A percentile compares a stretch with the other conserved stretches of the same genome.
These are phyloP conservation scores for Beauveria sp. DNA, from an alignment of 2,329 filamentous ascomycete genomes.

Conservation along the genomic window DNA sequence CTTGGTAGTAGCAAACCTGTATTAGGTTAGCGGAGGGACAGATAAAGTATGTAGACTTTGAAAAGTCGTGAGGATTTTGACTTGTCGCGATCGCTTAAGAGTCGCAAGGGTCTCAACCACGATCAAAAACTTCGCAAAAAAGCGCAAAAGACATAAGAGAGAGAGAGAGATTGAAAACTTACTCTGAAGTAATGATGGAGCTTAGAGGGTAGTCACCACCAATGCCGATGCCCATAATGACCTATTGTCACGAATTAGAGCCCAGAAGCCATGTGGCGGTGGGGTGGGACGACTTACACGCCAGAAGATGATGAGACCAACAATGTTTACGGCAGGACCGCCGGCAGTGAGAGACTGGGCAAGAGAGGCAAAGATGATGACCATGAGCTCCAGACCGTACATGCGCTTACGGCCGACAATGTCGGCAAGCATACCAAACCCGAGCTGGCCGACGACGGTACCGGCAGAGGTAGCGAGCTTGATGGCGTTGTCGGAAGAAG, in stretches of 20 bases:
- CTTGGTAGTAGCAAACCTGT: conserved; percentile 64
- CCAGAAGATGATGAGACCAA: conserved; percentile 71
- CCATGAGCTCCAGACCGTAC: conserved; percentile 70
- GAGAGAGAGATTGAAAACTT: conserved; percentile 9
- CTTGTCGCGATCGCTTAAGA: too few relatives aligned
- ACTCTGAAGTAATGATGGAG: conserved; percentile 80
- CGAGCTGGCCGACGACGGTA: conserved; percentile 74
- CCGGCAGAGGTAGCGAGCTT: conserved; percentile 79
- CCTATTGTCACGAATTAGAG: conserved; percentile 17
- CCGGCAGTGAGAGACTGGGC: conserved; percentile 60
- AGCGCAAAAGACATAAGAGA: too few relatives aligned
- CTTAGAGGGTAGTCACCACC: conserved; percentile 67
- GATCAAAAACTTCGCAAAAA: too few relatives aligned
- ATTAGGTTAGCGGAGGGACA: not conserved
- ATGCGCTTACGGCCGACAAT: conserved; percentile 63
- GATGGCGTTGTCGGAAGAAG: conserved; percentile 67
- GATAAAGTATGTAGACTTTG: too few relatives aligned
- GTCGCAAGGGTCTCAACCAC: too few relatives aligned
- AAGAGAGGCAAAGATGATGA: conserved; percentile 73
- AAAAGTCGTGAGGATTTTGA: too few relatives aligned
- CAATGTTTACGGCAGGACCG: conserved; percentile 54
- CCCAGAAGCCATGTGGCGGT: accelerated
- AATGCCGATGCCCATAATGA: conserved; percentile 52
- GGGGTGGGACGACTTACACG: conserved; percentile 28
- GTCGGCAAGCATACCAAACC: conserved; percentile 73